Base-by-base conservation (phyloP, 495 filamentous ascomycete genomes). In the Annulohypoxylon stygium region DNA sequence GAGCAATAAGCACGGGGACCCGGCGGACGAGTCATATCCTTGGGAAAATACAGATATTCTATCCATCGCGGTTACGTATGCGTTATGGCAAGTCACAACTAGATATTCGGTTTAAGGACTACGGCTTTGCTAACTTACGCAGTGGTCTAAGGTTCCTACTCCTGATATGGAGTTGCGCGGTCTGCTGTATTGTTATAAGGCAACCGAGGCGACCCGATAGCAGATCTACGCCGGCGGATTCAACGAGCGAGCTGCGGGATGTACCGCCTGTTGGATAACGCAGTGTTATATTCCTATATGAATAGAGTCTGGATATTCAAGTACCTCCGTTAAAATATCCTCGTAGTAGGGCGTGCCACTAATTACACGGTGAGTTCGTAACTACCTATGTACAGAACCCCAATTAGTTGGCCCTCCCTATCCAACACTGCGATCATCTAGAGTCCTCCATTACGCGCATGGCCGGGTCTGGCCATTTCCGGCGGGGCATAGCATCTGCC, bases 111-210 rank as follows among this genome's bases (percentile, higher is more conserved):
- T 20, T 8, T 12, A 3, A 14, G 11, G n/a, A 36, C 20, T 39
- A 43, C 20, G 5, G 11, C 10, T 47, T 47, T 36, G 61, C 64
- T 69, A 57, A 75, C 14, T 12, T 12, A 51, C 1, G 6, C 16
- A 73, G 73, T 48, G 45, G 11, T 25, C 30, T 75, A 33, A 65
- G 73, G 57, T 65, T 66, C 4, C 0, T 75, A 10, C 50, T 75
- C 14, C 25, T 75, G 16, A 43, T 69, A 12, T 75, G 73, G 73
- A 73, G 73, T 23, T 75, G 60, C 25, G 69, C 66, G 39, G 69
- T 66, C 36, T 75, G 73, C 26, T 75, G 69, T 34, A 61, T 50
- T 41, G 33, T 39, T 10, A 53, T 58, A 26, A 69, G 61, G 12
- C 64, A 43, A 8, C 65, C 65, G 2, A 69, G 73, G 10, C 68